Conservation (phyloP, 2,329 filamentous ascomycete species). For the Aciculosporium take region DNA sequence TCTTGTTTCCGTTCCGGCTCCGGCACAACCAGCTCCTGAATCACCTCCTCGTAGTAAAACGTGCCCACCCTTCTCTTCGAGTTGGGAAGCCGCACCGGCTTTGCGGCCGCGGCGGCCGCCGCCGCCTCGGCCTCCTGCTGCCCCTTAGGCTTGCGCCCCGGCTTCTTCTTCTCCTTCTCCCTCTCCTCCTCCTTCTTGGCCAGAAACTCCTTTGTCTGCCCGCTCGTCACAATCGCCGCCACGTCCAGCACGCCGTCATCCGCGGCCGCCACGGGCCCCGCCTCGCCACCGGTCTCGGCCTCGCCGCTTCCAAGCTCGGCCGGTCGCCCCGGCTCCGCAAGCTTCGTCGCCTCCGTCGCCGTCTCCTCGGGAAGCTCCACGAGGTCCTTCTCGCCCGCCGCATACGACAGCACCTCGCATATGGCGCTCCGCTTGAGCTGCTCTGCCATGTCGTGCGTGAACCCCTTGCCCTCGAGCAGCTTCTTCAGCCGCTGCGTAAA, state of each 20-base stretch:
- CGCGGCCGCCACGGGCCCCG: conserved; percentile 18
- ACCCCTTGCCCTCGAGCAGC: conserved; percentile 46
- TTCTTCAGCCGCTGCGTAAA: conserved; percentile 64
- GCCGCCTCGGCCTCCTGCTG: conserved; percentile 40
- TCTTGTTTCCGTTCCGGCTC: conserved; percentile 21
- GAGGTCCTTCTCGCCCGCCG: conserved; percentile 25
- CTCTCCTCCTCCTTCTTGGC: conserved; percentile 75
- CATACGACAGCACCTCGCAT: conserved; percentile 52
- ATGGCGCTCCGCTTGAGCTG: conserved; percentile 53
- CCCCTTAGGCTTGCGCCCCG: conserved; percentile 31
- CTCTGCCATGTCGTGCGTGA: conserved; percentile 54
- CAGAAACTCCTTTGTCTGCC: conserved; percentile 68
- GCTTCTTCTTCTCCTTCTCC: conserved; percentile 60
- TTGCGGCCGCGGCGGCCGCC: conserved; percentile 37
- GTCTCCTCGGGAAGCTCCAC: conserved; percentile 34
- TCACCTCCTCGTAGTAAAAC: conserved; percentile 60
- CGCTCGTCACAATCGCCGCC: conserved; percentile 69
- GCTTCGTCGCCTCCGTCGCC: conserved; percentile 8
- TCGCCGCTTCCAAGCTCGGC: conserved; percentile 16
- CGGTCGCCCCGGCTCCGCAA: conserved; percentile 17
- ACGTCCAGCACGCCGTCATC: conserved; percentile 70
- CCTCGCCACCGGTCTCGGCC: conserved; percentile 19
- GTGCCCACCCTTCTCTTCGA: conserved; percentile 53
- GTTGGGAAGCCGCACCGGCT: conserved; percentile 51
- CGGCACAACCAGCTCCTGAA: conserved; percentile 37